Base-by-base conservation (phyloP, 2,329 filamentous ascomycete species). In the Cladophialophora carrionii region DNA sequence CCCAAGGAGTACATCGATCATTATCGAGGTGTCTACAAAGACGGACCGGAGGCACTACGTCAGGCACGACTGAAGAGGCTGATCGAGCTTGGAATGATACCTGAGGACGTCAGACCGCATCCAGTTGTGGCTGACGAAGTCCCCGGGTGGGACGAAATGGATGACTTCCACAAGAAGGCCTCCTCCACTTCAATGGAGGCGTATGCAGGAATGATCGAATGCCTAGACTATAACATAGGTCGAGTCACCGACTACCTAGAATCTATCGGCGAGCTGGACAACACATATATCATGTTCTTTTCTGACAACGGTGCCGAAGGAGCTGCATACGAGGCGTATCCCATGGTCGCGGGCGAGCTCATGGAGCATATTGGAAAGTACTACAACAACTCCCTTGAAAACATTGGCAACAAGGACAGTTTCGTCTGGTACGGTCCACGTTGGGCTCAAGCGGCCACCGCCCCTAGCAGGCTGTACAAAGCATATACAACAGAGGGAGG, bases 351-450 rank as follows among this genome's bases (percentile, higher is more conserved):
- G 22, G 76, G 76, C 29, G 73, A 73, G 41, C 77, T 81, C 72
- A 74, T 79, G 62, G 74, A 76, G 37, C 77, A 79, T 65, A 70
- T 82, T 37, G 70, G 78, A 63, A 80, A 78, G 64, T 82, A 81
- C 74, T 81, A 82, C 72, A 75, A 82, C 72, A 82, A 83, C 70
- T 73, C 71, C 2, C 73, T 82, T 20, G 80, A 82, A 9, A 83
- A 83, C 58, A 74, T 83, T 14, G 81, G 81, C 31, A 76, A 77
- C 22, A 75, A 74, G 7, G 75, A 82, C 71, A 78, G 76, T 60
- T 83, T 81, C 67, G 78, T 82, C 62, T 83, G 81, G 81, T 83
- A 82, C 61, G 81, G 81, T 20, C 79, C 80, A 2, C 77, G 78
- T 5, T 82, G 80, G 80, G 81, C 80, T 1, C 78, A 80, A 70